Base-by-base conservation (phyloP, 371 early-diverging fungal genomes). In the Nosema muscidifuracis region DNA sequence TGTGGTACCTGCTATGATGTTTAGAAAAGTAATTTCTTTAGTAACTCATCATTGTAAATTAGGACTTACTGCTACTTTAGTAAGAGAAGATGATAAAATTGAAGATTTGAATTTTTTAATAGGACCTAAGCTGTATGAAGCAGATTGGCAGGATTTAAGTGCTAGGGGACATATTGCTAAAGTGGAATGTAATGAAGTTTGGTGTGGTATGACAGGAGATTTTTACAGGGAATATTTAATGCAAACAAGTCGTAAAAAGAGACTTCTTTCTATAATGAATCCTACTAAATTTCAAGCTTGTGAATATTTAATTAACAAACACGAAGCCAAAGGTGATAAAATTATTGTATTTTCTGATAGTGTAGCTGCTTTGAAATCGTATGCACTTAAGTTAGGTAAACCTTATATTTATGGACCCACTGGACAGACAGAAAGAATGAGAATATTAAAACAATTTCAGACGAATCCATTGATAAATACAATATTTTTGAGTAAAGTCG, bases 301-400 rank as follows among this genome's bases (percentile, higher is more conserved):
- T 78, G 93, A 97, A 77, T 97, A 91, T 77, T 80, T 99, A 75
- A 97, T 99, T 60, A 85, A 88, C 38, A 94, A 87, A 74, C 97
- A 95, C 80, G 94, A 96, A 82, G 83, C 83, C 47, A 87, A 91
- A 44, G 97, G 97, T 16, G 99, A 99, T 82, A 97, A 97, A 84
- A 93, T 94, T 74, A 97, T 99, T 82, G 95, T 97, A 7, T 99
- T 99, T 83, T 91, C 93, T 16, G 99, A 99, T 83, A 94, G 94
- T 82, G 93, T 99, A 1, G 92, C 88, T 86, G 97, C 98, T 0
- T 84, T 99, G 7, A 88, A 89, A 82, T 88, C 89, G 73, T 99
- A 98, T 80, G 97, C 97, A 4, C 85, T 86, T 53, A 89, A 88
- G 79, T 81, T 99, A 12, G 87, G 86, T 18, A 89, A 90, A 77